Conservation (phyloP, 1,284 basidiomycete species). For the Sutorius eximius region DNA sequence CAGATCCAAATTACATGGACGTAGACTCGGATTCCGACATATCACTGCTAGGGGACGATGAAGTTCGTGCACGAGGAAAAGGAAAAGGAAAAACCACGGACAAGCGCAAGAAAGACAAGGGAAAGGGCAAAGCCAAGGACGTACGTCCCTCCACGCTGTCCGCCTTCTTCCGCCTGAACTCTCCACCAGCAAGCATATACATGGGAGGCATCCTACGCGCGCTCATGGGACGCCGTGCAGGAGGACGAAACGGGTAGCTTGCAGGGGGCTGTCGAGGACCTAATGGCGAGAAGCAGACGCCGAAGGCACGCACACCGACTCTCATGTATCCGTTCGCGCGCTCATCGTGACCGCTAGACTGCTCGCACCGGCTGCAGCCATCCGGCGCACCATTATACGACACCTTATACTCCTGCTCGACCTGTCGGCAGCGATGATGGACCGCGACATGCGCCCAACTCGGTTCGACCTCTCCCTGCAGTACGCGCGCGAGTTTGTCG, state of each 20-base stretch:
- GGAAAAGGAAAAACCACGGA: constrained; percentile 43
- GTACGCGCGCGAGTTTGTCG: constrained; percentile 87
- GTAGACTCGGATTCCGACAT: constrained; percentile 44
- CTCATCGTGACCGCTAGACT: constrained; percentile 44
- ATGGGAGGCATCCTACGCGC: constrained; percentile 94
- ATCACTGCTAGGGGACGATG: constrained; percentile 36
- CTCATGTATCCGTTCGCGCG: not conserved
- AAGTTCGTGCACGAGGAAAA: constrained; percentile 41
- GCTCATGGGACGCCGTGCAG: constrained; percentile 95
- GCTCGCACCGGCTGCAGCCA: constrained; percentile 80
- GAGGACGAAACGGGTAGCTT: constrained; percentile 94
- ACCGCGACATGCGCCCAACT: constrained; percentile 93
- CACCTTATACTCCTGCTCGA: constrained; percentile 92
- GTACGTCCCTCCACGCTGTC: constrained; percentile 31
- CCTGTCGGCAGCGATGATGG: constrained; percentile 88
- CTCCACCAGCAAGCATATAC: constrained; percentile 72
- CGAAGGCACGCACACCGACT: constrained; percentile 57
- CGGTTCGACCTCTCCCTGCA: constrained; percentile 88
- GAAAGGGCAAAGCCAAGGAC: constrained; percentile 52
- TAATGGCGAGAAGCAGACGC: constrained; percentile 83
- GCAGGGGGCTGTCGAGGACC: constrained; percentile 85
- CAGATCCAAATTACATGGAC: constrained; percentile 37
- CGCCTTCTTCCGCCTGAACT: not conserved
- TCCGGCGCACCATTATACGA: constrained; percentile 94
- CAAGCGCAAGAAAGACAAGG: constrained; percentile 43